phyloP scores from a whole-genome alignment of 305 asterid species.

The Solanum chacoense region DNA sequence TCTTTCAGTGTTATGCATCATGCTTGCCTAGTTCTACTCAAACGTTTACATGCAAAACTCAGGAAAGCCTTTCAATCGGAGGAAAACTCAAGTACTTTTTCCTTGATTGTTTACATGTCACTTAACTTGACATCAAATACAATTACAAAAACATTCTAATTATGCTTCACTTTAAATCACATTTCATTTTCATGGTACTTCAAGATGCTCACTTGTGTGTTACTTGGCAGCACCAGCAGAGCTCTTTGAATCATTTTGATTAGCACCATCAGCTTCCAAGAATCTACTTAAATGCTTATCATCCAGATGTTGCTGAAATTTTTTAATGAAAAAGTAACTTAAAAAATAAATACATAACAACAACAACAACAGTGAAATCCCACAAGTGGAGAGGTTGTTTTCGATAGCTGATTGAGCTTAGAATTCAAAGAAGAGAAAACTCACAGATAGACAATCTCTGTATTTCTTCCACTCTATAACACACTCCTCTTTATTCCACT shows the following conservation, averaged over 20 bases:
- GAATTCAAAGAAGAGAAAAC: neutral
- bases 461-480: conserved; percentile 70
- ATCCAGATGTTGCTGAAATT: conserved; percentile 67
- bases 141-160: neutral
- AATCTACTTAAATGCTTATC: conserved; percentile 73
- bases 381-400: neutral
- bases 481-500: conserved; percentile 75
- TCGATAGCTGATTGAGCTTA: neutral
- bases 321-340: neutral
- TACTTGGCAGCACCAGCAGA: conserved; percentile 15
- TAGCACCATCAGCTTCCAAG: conserved; percentile 60
- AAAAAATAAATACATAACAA: neutral
- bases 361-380: neutral
- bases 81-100: neutral
- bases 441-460: conserved; percentile 72
- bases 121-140: neutral
- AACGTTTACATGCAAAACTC: neutral
- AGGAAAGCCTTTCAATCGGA: neutral
- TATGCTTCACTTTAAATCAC: neutral
- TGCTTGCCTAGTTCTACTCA: neutral
- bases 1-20: neutral
- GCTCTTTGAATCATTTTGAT: conserved; percentile 24
- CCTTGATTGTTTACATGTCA: neutral
- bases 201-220: neutral
- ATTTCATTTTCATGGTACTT: neutral